Percentiles rank a stretch among this genome's conserved stretches.
These are phyloP conservation scores for Neurospora hispaniola DNA, from an alignment of 495 filamentous ascomycete species.

Conservation along the genomic window DNA sequence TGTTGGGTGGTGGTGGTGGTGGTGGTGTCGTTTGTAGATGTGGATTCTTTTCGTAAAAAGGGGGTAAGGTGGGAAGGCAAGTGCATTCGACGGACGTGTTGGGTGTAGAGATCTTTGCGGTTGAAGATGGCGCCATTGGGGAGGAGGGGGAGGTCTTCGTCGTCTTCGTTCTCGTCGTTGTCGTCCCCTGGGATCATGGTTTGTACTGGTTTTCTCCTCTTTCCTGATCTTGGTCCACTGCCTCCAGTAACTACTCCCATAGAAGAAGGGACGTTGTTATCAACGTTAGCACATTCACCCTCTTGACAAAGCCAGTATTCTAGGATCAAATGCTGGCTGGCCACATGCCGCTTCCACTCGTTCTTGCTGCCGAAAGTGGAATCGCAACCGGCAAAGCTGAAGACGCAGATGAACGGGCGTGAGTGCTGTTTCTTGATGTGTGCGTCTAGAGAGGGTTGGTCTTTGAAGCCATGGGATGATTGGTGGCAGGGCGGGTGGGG, in stretches of 20 bases:
- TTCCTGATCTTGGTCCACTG: not conserved
- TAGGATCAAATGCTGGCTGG: slow-evolving; percentile 68
- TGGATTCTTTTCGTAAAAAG: slow-evolving; percentile 20
- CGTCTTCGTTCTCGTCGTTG: slow-evolving; percentile 12
- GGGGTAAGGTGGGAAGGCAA: slow-evolving; percentile 31
- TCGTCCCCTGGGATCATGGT: slow-evolving; percentile 51
- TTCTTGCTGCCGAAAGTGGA: slow-evolving; percentile 76
- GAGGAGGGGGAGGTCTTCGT: not conserved
- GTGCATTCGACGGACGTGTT: slow-evolving; percentile 85
- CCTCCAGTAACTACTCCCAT: too few relatives aligned
- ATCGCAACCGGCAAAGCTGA: slow-evolving; percentile 63
- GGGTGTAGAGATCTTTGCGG: slow-evolving; percentile 85
- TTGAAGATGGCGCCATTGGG: slow-evolving; percentile 60
- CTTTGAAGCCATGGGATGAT: slow-evolving; percentile 31
- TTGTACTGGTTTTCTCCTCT: not conserved
- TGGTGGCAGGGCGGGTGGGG: slow-evolving; percentile 28
- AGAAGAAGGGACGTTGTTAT: slow-evolving; percentile 3
- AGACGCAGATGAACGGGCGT: slow-evolving; percentile 69
- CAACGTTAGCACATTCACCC: slow-evolving; percentile 42
- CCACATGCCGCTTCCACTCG: slow-evolving; percentile 88
- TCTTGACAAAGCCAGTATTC: slow-evolving; percentile 74
- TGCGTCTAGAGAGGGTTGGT: slow-evolving; percentile 28
- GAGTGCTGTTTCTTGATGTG: slow-evolving; percentile 44
- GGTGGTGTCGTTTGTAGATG: too few relatives aligned
- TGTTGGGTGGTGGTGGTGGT: too few relatives aligned